These are phyloP conservation scores for Citrus trifoliata DNA, from an alignment of 345 rosid species.

Conservation along the genomic window DNA sequence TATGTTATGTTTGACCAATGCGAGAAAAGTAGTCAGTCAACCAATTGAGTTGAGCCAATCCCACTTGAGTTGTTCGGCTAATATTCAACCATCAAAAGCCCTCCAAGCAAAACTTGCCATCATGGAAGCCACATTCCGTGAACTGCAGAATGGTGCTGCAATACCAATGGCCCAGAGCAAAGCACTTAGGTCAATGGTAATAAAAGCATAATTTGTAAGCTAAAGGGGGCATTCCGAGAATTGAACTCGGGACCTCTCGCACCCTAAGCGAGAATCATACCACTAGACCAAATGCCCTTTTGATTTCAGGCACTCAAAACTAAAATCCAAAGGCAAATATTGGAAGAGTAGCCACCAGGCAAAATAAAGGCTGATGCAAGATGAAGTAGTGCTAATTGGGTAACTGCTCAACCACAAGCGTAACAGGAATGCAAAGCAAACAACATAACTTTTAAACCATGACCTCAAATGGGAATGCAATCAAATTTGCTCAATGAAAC, in stretches of 20 bases:
- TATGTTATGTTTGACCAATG: neutral
- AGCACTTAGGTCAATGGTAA: too few relatives aligned
- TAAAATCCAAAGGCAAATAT: fast-evolving
- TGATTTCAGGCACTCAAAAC: too few relatives aligned
- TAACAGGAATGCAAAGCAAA: slow-evolving; percentile 12
- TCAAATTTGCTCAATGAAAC: slow-evolving; percentile 7
- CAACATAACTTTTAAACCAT: slow-evolving; percentile 1
- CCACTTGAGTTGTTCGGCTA: neutral
- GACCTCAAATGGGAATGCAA: neutral
- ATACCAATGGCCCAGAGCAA: neutral
- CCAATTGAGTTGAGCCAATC: neutral
- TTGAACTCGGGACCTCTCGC: slow-evolving; percentile 93
- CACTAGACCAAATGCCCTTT: slow-evolving; percentile 87
- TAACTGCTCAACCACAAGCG: slow-evolving; percentile 19
- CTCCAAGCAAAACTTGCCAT: neutral
- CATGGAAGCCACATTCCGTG: neutral
- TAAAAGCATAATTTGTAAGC: too few relatives aligned
- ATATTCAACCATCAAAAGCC: neutral
- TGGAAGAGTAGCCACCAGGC: too few relatives aligned
- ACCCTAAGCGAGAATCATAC: slow-evolving; percentile 94
- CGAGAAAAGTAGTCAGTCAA: neutral
- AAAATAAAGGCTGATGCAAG: too few relatives aligned
- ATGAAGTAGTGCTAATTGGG: neutral
- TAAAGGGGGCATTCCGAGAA: slow-evolving; percentile 66
- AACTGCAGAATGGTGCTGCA: neutral